These are phyloP conservation scores for Endogone sp. DNA, from an alignment of 192 early-diverging fungal species.

Conservation along the genomic window DNA sequence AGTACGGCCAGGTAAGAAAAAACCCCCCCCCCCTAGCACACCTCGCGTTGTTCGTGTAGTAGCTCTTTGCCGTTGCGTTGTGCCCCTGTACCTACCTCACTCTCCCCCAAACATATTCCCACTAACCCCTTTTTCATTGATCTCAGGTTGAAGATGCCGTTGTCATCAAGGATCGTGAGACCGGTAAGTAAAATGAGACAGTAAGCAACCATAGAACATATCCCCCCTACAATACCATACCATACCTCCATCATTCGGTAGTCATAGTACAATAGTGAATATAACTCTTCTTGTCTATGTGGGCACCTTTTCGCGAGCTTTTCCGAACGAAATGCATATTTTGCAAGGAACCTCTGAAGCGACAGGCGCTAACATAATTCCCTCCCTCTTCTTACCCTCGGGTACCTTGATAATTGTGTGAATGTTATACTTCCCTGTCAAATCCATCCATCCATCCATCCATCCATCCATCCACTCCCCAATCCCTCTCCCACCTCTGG, in stretches of 20 bases:
- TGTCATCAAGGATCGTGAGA: constrained; percentile 70
- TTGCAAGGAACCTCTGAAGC: not conserved
- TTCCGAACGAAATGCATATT: not conserved
- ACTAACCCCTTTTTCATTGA: too few species aligned
- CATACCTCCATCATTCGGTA: not conserved
- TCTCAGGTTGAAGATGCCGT: constrained; percentile 60
- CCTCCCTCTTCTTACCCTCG: not conserved
- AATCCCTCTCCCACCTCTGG: too few species aligned
- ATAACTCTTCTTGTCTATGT: not conserved
- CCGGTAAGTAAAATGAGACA: constrained; percentile 50
- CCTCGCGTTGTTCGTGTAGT: too few species aligned
- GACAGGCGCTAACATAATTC: not conserved
- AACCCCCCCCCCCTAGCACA: not conserved
- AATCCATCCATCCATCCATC: too few species aligned
- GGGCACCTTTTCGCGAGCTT: not conserved
- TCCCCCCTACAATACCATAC: not conserved
- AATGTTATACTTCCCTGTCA: too few species aligned
- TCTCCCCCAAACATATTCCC: not conserved
- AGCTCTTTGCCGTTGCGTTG: not conserved
- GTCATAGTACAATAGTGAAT: not conserved
- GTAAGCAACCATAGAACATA: not conserved
- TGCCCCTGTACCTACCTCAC: not conserved
- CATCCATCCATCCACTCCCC: too few species aligned
- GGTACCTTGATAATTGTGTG: too few species aligned
- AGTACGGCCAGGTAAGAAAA: constrained; percentile 41